phyloP scores from a whole-genome alignment of 2,329 filamentous ascomycete species.

The Penicillium brevicompactum region DNA sequence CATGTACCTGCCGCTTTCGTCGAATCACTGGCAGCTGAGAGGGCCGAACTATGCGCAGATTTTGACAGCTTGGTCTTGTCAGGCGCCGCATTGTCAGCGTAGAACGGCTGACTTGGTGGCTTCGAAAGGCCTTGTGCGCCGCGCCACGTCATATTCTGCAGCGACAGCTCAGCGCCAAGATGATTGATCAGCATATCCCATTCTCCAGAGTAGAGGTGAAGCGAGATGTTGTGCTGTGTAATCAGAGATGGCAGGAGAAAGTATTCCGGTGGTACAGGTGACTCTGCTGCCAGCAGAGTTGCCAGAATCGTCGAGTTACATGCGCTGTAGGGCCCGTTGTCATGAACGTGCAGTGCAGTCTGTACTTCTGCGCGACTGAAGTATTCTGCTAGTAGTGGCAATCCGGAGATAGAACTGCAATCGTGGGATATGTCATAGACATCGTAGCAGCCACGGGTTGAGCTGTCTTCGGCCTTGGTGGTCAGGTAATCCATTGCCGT shows the following conservation, averaged over 20 bases:
- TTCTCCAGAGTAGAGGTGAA: slow-evolving; percentile 42
- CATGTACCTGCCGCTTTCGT: slow-evolving; percentile 30
- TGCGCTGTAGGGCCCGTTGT: slow-evolving; percentile 23
- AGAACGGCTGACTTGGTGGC: slow-evolving; percentile 29
- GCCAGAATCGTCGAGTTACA: slow-evolving; percentile 36
- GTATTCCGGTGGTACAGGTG: slow-evolving; percentile 35
- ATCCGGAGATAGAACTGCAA: slow-evolving; percentile 30
- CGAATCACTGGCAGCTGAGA: not conserved
- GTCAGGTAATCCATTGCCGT: slow-evolving; percentile 36
- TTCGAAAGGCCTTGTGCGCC: slow-evolving; percentile 39
- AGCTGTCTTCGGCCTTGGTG: slow-evolving; percentile 13
- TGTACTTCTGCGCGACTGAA: slow-evolving; percentile 39
- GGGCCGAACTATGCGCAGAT: not conserved
- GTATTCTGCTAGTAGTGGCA: slow-evolving; percentile 30
- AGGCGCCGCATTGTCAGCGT: slow-evolving; percentile 27
- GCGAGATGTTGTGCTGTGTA: slow-evolving; percentile 32
- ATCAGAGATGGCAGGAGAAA: slow-evolving; percentile 35
- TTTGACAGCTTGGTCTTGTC: not conserved
- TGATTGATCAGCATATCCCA: slow-evolving; percentile 44
- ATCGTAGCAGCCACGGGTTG: slow-evolving; percentile 30
- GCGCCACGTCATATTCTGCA: slow-evolving; percentile 47
- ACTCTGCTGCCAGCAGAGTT: slow-evolving; percentile 22
- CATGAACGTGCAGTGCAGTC: slow-evolving; percentile 30
- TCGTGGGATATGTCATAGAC: slow-evolving; percentile 38
- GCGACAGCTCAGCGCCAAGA: slow-evolving; percentile 35